A percentile compares a stretch with the other conserved stretches of the same genome.
Conservation (phyloP, 371 early-diverging fungal species). For the Synchytrium microbalum region DNA sequence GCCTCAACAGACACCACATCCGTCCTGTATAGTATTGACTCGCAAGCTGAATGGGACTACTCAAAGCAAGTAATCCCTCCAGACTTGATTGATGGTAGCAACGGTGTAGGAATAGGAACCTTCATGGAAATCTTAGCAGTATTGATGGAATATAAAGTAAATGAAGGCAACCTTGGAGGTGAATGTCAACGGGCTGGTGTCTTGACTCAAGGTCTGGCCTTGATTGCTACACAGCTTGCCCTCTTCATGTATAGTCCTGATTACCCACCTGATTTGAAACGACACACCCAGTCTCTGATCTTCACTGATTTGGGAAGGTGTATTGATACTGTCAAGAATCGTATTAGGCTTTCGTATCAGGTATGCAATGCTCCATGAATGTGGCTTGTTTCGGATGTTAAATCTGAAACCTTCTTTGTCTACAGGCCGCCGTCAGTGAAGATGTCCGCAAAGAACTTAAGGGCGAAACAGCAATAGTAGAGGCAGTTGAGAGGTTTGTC, state of each 20-base stretch:
- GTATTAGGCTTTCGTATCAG: not conserved
- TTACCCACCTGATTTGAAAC: not conserved
- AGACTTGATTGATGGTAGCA: not conserved
- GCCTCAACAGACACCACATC: not conserved
- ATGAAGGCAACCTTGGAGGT: not conserved
- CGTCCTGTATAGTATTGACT: not conserved
- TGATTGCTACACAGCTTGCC: constrained; percentile 3
- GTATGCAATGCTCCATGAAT: too few relatives aligned
- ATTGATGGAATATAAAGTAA: not conserved
- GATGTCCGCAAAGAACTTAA: not conserved
- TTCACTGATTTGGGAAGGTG: not conserved
- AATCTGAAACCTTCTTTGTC: not conserved
- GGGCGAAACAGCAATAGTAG: not conserved
- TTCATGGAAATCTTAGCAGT: not conserved
- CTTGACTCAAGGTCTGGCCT: not conserved
- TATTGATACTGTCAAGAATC: not conserved
- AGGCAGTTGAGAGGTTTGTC: not conserved
- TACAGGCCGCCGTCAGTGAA: not conserved
- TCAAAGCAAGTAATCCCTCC: not conserved
- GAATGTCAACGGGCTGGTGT: not conserved
- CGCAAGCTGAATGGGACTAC: not conserved
- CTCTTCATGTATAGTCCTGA: not conserved
- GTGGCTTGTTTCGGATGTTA: too few relatives aligned
- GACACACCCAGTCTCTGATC: not conserved
- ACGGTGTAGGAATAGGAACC: not conserved